Percentiles rank a stretch among this genome's conserved stretches.
These are phyloP conservation scores for Casuarina equisetifolia DNA, from an alignment of 306 rosid species.

Conservation along the genomic window DNA sequence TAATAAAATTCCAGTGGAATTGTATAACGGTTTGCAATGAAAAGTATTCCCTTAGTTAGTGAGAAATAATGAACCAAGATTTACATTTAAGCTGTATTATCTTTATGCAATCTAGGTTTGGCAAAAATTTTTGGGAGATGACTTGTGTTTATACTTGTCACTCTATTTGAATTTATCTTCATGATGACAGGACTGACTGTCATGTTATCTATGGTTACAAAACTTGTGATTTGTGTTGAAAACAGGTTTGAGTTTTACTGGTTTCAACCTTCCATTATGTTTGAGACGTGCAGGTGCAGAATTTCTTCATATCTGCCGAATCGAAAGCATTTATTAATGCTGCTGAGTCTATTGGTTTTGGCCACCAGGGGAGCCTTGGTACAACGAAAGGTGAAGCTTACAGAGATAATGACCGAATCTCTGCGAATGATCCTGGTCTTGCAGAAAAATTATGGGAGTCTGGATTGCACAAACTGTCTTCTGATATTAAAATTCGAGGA, in stretches of 20 bases:
- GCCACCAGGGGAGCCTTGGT: slow-evolving; percentile 86
- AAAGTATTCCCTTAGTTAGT: background rate
- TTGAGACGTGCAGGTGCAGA: slow-evolving; percentile 62
- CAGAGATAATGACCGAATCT: slow-evolving; percentile 80
- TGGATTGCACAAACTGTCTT: slow-evolving; percentile 62
- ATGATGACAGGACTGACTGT: slow-evolving; percentile 5
- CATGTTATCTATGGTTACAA: background rate
- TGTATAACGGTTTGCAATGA: background rate
- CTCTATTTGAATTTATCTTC: background rate
- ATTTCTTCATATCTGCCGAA: slow-evolving; percentile 66
- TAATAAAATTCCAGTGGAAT: background rate
- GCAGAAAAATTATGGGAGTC: slow-evolving; percentile 75
- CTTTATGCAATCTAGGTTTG: background rate
- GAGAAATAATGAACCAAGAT: background rate
- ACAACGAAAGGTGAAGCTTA: slow-evolving; percentile 87
- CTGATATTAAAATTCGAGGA: slow-evolving; percentile 68
- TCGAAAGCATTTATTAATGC: slow-evolving; percentile 67
- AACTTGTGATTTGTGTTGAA: background rate
- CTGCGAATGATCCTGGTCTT: slow-evolving; percentile 65
- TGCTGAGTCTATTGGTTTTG: slow-evolving; percentile 75
- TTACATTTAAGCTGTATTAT: background rate
- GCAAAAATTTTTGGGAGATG: background rate
- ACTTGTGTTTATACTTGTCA: background rate
- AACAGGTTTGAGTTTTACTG: slow-evolving; percentile 5
- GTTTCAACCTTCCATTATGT: slow-evolving; percentile 13